phyloP scores from a whole-genome alignment of 352 stramenopile species.

The Phytophthora pseudosyringae region DNA sequence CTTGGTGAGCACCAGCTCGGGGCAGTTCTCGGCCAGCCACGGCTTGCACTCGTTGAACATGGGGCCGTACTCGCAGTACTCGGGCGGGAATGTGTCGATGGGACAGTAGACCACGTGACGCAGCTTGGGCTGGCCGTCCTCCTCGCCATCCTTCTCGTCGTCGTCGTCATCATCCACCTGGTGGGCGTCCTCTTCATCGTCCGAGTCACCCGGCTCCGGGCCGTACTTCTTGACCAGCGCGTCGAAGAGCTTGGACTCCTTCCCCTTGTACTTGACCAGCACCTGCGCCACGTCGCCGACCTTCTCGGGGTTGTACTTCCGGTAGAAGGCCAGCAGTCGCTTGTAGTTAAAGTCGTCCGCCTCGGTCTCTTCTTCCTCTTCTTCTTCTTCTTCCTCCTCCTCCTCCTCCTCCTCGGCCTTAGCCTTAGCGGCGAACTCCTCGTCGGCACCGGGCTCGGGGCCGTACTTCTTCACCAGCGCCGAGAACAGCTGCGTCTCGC shows the following conservation, averaged over 20 bases:
- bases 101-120: conserved; percentile 80
- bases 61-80: conserved; percentile 89
- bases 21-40: conserved; percentile 79
- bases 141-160: conserved; percentile 45
- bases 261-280: conserved; percentile 83
- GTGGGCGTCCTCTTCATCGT: conserved; percentile 63
- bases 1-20: conserved; percentile 77
- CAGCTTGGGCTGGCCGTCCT: conserved; percentile 54
- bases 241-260: conserved; percentile 82
- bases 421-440: conserved; percentile 37
- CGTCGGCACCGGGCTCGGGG: conserved; percentile 63
- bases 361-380: conserved; percentile 25
- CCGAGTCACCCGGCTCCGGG: conserved; percentile 76
- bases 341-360: conserved; percentile 65
- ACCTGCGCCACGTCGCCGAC: conserved; percentile 65
- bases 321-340: conserved; percentile 79
- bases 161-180: conserved; percentile 57
- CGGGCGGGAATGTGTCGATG: conserved; percentile 82
- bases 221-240: conserved; percentile 88
- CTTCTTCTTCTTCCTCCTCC: conserved; percentile 12
- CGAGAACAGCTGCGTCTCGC: conserved; percentile 74
- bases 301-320: conserved; percentile 87
- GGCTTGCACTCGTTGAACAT: conserved; percentile 88
- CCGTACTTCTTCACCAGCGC: conserved; percentile 87
- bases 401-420: conserved; percentile 20